Base-by-base conservation (phyloP, 2,329 filamentous ascomycete species). In the Ceratocystis smalleyi region DNA sequence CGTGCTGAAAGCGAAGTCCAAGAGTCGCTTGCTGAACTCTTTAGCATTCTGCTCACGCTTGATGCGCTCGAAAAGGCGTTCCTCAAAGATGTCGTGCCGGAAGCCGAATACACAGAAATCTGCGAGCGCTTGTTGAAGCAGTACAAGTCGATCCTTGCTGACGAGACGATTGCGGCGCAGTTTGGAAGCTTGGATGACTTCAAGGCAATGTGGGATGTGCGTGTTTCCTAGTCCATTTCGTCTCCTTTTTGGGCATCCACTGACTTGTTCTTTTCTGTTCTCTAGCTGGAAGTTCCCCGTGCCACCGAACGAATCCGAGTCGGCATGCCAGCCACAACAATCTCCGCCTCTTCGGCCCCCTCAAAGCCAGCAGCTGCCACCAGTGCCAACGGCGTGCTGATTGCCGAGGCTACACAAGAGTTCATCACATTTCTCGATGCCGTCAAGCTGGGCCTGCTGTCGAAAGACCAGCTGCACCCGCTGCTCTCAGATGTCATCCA, bases 361-460 rank as follows among this genome's bases (percentile, higher is more conserved):
- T 75, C 79, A 2, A 74, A 77, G 17, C 24, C 43, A 12, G 40
- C 47, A 12, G 71, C 73, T 59, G 77, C 72, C 64, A 74, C 77
- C 70, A 80, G 78, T 68, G 78, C 79, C 43, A 81, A 80, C 67
- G 82, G 83, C 8, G 77, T 83, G 2, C 75, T 96, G 43, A 95
- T 97, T 66, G 78, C 95, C 51, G 86, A 92, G 68, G 94, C 94
- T 1, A 97, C 92, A 0, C 91, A 99, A 74, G 95, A 96, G 73
- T 99, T 99, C 74, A 99, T 99, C 74, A 99, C 94, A 0, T 92
- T 99, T 72, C 82, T 99, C 62, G 94, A 99, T 72, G 95, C 94
- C 17, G 81, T 99, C 70, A 91, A 91, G 72, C 83, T 99, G 64
- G 91, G 92, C 55, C 84, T 97, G 71, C 80, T 95, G 10, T 92